These are phyloP conservation scores for Talaromyces proteolyticus DNA, from an alignment of 495 filamentous ascomycete genomes.

Conservation along the genomic window DNA sequence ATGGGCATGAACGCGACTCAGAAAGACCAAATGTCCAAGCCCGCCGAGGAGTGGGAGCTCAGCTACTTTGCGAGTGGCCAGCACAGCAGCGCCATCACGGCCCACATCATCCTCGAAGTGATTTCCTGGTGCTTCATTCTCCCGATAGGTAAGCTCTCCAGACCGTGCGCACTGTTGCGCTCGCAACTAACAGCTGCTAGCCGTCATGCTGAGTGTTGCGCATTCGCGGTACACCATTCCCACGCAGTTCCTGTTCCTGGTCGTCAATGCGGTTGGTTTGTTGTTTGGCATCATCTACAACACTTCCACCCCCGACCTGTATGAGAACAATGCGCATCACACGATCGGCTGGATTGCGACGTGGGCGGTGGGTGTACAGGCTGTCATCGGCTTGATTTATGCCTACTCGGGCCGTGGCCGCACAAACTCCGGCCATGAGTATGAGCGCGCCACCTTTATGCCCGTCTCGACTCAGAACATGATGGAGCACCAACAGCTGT, in stretches of 20 bases:
- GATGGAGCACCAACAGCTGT: constrained; percentile 52
- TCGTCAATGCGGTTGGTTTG: constrained; percentile 64
- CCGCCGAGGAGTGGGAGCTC: constrained; percentile 22
- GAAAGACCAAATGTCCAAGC: constrained; percentile 42
- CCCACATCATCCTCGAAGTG: constrained; percentile 76
- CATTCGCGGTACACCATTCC: constrained; percentile 68
- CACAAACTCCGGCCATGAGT: constrained; percentile 13
- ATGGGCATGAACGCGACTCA: constrained; percentile 34
- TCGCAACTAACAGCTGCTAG: constrained; percentile 32
- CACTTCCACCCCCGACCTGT: constrained; percentile 77
- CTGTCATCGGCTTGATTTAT: constrained; percentile 60
- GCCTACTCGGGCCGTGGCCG: constrained; percentile 34
- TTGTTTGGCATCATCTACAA: constrained; percentile 75
- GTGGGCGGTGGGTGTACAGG: constrained; percentile 63
- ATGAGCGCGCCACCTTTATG: constrained; percentile 51
- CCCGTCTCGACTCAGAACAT: constrained; percentile 65
- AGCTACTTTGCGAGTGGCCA: constrained; percentile 76
- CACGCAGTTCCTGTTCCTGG: constrained; percentile 72
- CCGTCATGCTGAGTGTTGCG: constrained; percentile 78
- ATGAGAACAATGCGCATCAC: constrained; percentile 82
- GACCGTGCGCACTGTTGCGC: not conserved
- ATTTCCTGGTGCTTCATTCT: constrained; percentile 79
- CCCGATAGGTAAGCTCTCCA: constrained; percentile 61
- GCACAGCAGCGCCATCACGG: constrained; percentile 60
- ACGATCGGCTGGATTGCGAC: constrained; percentile 85